Evolutionary conservation across 2,329 filamentous ascomycete species (phyloP).

Genomic region (Blastomyces gilchristii): DNA sequence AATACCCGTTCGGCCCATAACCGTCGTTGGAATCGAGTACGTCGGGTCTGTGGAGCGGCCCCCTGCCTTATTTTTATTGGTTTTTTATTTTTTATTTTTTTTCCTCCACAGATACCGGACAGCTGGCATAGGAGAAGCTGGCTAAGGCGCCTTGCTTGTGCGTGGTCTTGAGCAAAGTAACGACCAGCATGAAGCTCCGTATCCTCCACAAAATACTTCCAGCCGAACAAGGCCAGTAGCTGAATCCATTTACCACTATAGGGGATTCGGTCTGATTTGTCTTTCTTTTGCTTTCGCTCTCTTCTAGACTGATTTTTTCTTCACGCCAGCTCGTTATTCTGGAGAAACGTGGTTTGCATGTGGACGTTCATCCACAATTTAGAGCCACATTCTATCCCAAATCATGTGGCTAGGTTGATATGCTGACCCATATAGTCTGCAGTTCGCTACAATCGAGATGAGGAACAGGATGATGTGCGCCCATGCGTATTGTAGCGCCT

Average conservation of each 20-base stretch:
- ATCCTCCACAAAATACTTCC: background rate
- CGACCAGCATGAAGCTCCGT: too few species aligned
- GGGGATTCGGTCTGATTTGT: background rate
- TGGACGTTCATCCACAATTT: background rate
- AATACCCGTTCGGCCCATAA: background rate
- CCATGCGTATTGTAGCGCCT: background rate
- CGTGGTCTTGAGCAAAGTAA: background rate
- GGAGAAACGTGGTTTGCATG: background rate
- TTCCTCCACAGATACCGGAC: background rate
- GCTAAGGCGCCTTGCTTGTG: background rate
- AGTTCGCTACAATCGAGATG: background rate
- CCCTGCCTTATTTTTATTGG: background rate
- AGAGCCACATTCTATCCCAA: background rate
- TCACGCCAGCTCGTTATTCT: background rate
- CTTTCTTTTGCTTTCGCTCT: background rate
- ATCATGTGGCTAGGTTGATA: background rate
- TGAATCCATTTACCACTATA: background rate
- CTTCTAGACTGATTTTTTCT: background rate
- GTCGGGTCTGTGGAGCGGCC: background rate
- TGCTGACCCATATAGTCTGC: background rate
- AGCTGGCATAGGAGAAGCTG: background rate
- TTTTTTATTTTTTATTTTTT: too few species aligned
- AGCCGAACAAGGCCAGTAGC: background rate
- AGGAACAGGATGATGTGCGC: too few species aligned
- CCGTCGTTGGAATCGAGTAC: background rate